Evolutionary conservation across 768 basidiomycete species (phyloP).

Genomic region (Naematelia encephala): DNA sequence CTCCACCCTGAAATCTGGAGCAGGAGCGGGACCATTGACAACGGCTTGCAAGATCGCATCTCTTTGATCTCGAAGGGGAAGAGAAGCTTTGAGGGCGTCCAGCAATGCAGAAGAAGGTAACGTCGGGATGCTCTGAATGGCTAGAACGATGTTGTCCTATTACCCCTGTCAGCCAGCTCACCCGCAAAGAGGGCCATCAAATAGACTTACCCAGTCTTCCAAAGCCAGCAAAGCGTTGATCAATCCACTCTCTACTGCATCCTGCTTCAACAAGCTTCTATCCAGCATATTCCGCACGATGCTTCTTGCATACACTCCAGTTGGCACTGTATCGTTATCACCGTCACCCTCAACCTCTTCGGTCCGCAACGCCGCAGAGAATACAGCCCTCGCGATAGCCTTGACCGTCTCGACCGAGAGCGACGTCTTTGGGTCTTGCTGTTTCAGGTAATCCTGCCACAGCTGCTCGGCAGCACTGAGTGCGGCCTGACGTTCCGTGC

Average conservation of each 20-base stretch:
- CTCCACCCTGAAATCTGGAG: constrained; percentile 37
- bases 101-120: constrained; percentile 9
- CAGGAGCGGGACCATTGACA: constrained; percentile 26
- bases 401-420: constrained; percentile 18
- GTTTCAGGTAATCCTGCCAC: background rate
- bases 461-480: background rate
- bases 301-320: constrained; percentile 18
- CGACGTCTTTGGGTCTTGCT: background rate
- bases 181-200: background rate
- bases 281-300: constrained; percentile 30
- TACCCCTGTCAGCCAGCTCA: constrained; percentile 5
- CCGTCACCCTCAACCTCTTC: background rate
- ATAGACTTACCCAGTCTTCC: constrained; percentile 42
- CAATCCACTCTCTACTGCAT: constrained; percentile 33
- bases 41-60: constrained; percentile 10
- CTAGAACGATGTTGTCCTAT: constrained; percentile 4
- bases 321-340: background rate
- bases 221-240: constrained; percentile 28
- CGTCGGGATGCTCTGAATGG: background rate
- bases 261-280: constrained; percentile 26
- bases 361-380: constrained; percentile 12
- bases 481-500: background rate
- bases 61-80: background rate
- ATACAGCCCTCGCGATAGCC: constrained; percentile 14
- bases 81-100: background rate